Evolutionary conservation across 2,329 filamentous ascomycete genomes (phyloP).

Genomic region (Sporothrix globosa): DNA sequence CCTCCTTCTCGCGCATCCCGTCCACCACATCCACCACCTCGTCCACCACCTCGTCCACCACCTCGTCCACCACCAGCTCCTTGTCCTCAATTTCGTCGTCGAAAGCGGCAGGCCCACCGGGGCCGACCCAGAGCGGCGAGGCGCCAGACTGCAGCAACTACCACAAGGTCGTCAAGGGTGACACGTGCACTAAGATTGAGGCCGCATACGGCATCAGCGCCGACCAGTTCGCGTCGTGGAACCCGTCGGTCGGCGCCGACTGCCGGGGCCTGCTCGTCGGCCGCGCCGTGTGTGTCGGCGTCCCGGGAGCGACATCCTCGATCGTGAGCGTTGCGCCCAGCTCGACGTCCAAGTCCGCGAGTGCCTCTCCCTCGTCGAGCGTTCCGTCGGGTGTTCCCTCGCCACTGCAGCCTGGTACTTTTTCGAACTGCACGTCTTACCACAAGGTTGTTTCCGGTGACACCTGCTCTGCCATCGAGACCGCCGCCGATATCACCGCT

Average conservation of each 20-base stretch:
- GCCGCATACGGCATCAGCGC: constrained; percentile 2
- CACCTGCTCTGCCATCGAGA: constrained; percentile 28
- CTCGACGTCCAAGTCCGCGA: neutral
- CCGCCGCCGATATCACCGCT: constrained; percentile 20
- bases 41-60: neutral
- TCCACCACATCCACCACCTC: neutral
- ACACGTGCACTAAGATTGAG: constrained; percentile 30
- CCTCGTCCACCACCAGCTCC: constrained; percentile 14
- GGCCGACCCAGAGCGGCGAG: constrained; percentile 23
- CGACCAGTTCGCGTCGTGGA: constrained; percentile 28
- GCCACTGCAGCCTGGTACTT: constrained; percentile 29
- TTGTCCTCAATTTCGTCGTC: too few relatives aligned
- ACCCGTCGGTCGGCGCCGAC: constrained; percentile 21
- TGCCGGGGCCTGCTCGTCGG: constrained; percentile 30
- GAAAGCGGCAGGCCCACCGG: constrained; percentile 5
- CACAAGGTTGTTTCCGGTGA: constrained; percentile 31
- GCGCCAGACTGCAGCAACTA: constrained; percentile 26
- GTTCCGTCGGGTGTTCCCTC: constrained; percentile 9
- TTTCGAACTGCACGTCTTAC: constrained; percentile 31
- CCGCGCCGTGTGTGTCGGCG: constrained; percentile 32
- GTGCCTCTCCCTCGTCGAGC: too few relatives aligned
- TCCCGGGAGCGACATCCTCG: constrained; percentile 6
- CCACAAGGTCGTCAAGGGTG: constrained; percentile 27
- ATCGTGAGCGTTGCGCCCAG: too few relatives aligned
- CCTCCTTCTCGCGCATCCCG: neutral